Evolutionary conservation across 345 rosid genomes (phyloP).

Genomic region (Lagerstroemia speciosa): DNA sequence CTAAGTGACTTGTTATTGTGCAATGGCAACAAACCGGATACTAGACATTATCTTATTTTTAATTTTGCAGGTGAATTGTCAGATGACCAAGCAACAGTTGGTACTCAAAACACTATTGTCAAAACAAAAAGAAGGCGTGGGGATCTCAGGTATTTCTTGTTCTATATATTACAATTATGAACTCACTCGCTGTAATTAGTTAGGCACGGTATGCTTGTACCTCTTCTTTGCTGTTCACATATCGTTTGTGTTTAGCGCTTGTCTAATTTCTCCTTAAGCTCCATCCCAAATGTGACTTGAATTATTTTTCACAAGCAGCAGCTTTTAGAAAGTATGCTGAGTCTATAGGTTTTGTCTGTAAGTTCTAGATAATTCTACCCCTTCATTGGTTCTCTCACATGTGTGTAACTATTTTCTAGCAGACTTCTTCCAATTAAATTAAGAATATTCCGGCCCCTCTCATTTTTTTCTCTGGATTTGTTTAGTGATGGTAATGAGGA

Average conservation of each 20-base stretch:
- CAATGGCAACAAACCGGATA: not conserved
- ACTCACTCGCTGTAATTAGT: not conserved
- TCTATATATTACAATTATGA: not conserved
- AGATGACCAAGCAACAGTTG: conserved; percentile 32
- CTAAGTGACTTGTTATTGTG: not conserved
- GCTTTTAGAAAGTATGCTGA: not conserved
- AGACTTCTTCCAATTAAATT: not conserved
- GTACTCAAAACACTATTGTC: conserved; percentile 29
- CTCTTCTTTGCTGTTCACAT: not conserved
- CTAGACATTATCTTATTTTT: conserved; percentile 9
- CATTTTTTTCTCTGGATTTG: not conserved
- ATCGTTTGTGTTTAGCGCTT: not conserved
- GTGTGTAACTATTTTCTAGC: not conserved
- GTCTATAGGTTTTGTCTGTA: not conserved
- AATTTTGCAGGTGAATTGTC: conserved; percentile 9
- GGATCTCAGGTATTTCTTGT: conserved; percentile 43
- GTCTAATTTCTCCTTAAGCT: not conserved
- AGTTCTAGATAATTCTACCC: not conserved
- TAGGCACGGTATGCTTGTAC: not conserved
- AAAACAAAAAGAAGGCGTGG: conserved; percentile 45
- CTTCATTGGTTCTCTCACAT: not conserved
- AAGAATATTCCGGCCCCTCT: not conserved
- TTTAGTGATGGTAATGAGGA: conserved; percentile 21
- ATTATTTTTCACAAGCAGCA: not conserved
- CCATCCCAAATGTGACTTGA: not conserved